Evolutionary conservation across 352 stramenopile genomes (phyloP), one percentile per base, ranked within the genome.

Genomic region (Globisporangium polare): DNA sequence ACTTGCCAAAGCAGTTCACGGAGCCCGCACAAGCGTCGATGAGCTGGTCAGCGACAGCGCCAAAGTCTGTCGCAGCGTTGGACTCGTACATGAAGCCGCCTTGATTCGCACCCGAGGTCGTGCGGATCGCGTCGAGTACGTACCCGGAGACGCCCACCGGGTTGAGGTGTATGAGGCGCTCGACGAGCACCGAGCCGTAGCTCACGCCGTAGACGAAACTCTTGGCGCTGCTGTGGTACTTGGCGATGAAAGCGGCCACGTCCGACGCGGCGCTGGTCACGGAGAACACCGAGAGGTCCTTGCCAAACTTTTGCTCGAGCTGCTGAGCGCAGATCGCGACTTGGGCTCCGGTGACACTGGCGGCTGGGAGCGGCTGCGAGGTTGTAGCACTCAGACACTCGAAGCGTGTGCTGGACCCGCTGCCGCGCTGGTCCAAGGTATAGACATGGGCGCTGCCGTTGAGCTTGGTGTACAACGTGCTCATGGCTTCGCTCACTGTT

Each of bases 361-460:
- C n/a, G 49, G 29, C 29, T 33, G 56, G 63, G 15, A 39, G 50
- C 0, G 66, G 65, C 20, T 57, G 67, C 3, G 59, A 67, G 31
- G 69, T 72, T 52, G 78, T 64, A 31, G 74, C 64, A 26, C 69
- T 71, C 15, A 74, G 53, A 43, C 72, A 82, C 5, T 74, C 57
- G 22, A 83, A 26, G 60, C 55, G 56, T 3, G 43, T 67, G 66
- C 74, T 83, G 8, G 68, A 53, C 4, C 74, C 74, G 1, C 69
- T 83, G 56, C 74, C 74, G 46, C 69, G 74, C 60, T 80, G 72
- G 24, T 78, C 69, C 43, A 76, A 70, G 2, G 74, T 80, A 47
- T 89, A 89, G 27, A 87, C 69, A 52, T 75, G 75, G 17, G 83
- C 56, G 1, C 70, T 71, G 10, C 45, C 56, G n/a, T 74, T 69